A percentile compares a stretch with the other conserved stretches of the same genome.
phyloP scores from a whole-genome alignment of 2,329 filamentous ascomycete genomes.

The Emmonsia crescens region DNA sequence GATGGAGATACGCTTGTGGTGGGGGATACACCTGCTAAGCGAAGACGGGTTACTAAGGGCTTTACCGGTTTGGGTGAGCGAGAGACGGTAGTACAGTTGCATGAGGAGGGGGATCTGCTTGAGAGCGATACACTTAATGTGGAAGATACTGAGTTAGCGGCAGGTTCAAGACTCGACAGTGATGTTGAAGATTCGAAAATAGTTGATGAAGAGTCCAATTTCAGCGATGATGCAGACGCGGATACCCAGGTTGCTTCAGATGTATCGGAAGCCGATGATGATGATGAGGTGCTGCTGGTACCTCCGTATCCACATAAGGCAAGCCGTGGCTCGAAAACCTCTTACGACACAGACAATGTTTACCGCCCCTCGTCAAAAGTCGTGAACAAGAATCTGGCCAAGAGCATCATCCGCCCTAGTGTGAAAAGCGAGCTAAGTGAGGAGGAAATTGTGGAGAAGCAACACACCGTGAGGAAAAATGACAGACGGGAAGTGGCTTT shows the following conservation, averaged over 20 bases:
- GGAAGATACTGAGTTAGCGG: background rate
- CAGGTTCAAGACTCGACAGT: background rate
- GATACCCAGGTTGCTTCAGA: background rate
- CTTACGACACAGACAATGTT: background rate
- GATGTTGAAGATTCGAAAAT: background rate
- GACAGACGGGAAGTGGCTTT: conserved; percentile 20
- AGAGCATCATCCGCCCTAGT: conserved; percentile 7
- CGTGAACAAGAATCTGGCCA: conserved; percentile 9
- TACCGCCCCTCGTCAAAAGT: conserved; percentile 8
- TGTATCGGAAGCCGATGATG: background rate
- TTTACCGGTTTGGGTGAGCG: background rate
- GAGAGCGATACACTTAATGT: background rate
- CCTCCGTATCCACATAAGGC: background rate
- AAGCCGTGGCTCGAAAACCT: background rate
- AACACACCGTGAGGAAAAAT: conserved; percentile 8
- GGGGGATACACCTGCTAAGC: conserved; percentile 2
- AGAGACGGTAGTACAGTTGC: background rate
- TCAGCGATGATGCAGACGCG: background rate
- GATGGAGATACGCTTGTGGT: conserved; percentile 5
- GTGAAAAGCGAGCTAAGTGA: conserved; percentile 12
- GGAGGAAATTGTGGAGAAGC: conserved; percentile 12
- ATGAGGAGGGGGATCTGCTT: background rate
- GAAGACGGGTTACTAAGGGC: conserved; percentile 2
- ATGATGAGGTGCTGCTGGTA: background rate
- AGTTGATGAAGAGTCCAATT: background rate